Evolutionary conservation across 805 yeast species (phyloP).

Genomic region (Candida maesae): DNA sequence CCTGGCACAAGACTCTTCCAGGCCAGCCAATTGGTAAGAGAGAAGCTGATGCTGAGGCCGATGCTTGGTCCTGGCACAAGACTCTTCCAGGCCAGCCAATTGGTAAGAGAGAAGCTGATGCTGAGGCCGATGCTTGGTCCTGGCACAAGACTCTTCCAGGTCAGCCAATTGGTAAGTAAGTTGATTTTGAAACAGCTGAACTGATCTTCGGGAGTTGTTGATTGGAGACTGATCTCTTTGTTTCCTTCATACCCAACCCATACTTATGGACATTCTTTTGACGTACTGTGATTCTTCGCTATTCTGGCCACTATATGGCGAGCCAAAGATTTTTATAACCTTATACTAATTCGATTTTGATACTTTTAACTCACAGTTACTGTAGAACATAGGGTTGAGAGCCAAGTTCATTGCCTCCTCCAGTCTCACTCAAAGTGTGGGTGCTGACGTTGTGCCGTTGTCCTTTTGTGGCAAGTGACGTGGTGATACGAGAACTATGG

Average conservation of each 20-base stretch:
- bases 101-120: background rate
- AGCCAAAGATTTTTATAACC: too few species aligned
- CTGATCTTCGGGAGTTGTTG: background rate
- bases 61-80: background rate
- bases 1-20: constrained; percentile 17
- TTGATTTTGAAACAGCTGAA: background rate
- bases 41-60: background rate
- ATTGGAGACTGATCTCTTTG: background rate
- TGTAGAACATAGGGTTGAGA: too few species aligned
- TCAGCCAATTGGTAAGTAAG: background rate
- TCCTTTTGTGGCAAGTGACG: too few species aligned
- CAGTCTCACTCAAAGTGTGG: too few species aligned
- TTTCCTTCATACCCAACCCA: background rate
- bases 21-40: constrained; percentile 16
- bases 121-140: background rate
- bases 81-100: background rate
- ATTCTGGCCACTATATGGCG: too few species aligned
- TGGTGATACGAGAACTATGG: too few species aligned
- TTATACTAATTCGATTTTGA: too few species aligned
- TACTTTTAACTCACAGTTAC: too few species aligned
- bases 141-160: background rate
- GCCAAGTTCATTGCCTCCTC: too few species aligned
- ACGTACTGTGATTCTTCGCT: too few species aligned
- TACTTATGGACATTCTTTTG: background rate
- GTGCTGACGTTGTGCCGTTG: too few species aligned